phyloP scores from a whole-genome alignment of 2,329 filamentous ascomycete species.

The Claviceps paspali region DNA sequence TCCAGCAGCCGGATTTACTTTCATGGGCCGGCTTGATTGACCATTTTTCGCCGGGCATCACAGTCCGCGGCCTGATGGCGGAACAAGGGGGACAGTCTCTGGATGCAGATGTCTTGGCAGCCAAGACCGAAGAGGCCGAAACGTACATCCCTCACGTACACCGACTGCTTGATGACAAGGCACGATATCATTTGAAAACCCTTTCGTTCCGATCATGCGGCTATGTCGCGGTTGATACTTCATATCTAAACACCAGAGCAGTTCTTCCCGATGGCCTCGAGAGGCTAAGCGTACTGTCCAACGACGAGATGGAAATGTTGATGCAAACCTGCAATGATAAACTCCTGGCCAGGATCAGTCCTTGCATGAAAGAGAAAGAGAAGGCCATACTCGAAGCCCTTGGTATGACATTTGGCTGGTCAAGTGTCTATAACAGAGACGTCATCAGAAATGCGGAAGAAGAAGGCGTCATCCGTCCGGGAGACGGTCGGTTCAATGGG shows the following conservation, averaged over 20 bases:
- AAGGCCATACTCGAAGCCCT: conserved; percentile 16
- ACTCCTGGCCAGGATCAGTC: conserved; percentile 20
- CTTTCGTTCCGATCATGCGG: conserved; percentile 46
- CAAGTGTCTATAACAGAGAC: conserved; percentile 16
- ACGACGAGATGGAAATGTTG: conserved; percentile 10
- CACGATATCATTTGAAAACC: conserved; percentile 15
- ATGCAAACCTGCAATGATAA: conserved; percentile 24
- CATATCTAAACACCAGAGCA: conserved; percentile 21
- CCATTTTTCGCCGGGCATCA: conserved; percentile 23
- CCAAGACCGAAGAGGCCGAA: not conserved
- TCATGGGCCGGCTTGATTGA: conserved; percentile 28
- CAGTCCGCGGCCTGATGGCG: conserved; percentile 9
- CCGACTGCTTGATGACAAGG: conserved; percentile 13
- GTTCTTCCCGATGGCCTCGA: conserved; percentile 13
- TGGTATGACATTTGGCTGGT: conserved; percentile 23
- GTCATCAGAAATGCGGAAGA: conserved; percentile 17
- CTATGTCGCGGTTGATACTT: conserved; percentile 32
- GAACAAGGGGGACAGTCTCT: not conserved
- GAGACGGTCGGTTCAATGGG: conserved; percentile 26
- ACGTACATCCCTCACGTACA: conserved; percentile 3
- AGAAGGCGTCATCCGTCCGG: conserved; percentile 22
- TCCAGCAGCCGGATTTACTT: conserved; percentile 14
- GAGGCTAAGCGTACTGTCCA: not conserved
- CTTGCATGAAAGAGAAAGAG: conserved; percentile 16
- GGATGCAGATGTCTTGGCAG: not conserved